These are phyloP conservation scores for Penicillium ochrochloron DNA, from an alignment of 495 filamentous ascomycete species.

Conservation along the genomic window DNA sequence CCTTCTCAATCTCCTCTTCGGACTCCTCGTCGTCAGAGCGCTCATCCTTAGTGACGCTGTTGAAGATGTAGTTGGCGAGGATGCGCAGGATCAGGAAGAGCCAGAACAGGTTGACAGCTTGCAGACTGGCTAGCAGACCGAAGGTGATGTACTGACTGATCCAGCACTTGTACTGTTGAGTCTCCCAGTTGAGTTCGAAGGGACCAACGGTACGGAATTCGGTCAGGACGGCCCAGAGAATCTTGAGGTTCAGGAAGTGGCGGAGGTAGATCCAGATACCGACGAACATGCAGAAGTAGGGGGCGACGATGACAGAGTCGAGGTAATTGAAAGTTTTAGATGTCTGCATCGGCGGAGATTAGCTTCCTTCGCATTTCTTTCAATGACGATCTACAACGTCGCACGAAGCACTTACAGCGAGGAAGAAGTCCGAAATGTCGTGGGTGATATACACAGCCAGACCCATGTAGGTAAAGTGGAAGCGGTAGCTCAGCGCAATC, in stretches of 20 bases:
- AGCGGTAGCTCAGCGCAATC: constrained; percentile 89
- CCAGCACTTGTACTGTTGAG: constrained; percentile 80
- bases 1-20: constrained; percentile 46
- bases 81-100: constrained; percentile 80
- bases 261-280: constrained; percentile 88
- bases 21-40: constrained; percentile 66
- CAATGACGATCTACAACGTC: background rate
- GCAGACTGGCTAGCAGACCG: constrained; percentile 69
- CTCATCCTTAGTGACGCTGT: constrained; percentile 55
- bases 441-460: constrained; percentile 96
- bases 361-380: background rate
- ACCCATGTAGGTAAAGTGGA: constrained; percentile 99
- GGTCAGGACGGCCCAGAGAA: constrained; percentile 83
- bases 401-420: constrained; percentile 68
- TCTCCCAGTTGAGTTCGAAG: constrained; percentile 85
- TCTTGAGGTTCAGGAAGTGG: constrained; percentile 87
- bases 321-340: constrained; percentile 96
- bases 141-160: constrained; percentile 77
- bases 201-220: constrained; percentile 89
- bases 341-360: constrained; percentile 62
- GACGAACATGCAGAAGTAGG: constrained; percentile 87
- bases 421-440: constrained; percentile 95
- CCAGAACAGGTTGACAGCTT: constrained; percentile 88
- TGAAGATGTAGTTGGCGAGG: constrained; percentile 61
- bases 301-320: constrained; percentile 72